phyloP scores from a whole-genome alignment of 805 yeast species.

The Candida argentea region DNA sequence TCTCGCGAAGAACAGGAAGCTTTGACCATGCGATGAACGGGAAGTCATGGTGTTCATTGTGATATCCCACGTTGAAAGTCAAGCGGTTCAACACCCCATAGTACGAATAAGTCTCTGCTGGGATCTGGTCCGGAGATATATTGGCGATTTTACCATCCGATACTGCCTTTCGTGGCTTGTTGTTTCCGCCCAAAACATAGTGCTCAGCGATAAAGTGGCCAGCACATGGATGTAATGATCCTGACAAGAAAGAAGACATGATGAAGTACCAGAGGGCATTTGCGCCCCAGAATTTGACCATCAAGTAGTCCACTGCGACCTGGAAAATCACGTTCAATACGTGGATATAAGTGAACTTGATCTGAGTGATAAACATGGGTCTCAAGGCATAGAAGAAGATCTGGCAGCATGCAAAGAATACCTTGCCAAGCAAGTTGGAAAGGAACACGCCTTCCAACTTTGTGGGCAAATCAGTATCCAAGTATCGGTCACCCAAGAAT shows the following conservation, averaged over 20 bases:
- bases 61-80: constrained; percentile 92
- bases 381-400: constrained; percentile 81
- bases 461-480: constrained; percentile 87
- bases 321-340: constrained; percentile 58
- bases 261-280: constrained; percentile 57
- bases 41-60: constrained; percentile 92
- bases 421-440: constrained; percentile 74
- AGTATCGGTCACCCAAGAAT: constrained; percentile 72
- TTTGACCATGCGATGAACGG: constrained; percentile 90
- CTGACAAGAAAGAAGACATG: constrained; percentile 76
- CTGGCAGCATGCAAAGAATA: constrained; percentile 85
- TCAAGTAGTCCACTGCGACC: constrained; percentile 42
- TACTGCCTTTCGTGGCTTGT: constrained; percentile 28
- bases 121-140: constrained; percentile 26
- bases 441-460: constrained; percentile 61
- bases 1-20: constrained; percentile 48
- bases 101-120: constrained; percentile 79
- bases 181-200: constrained; percentile 53
- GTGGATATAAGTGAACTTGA: constrained; percentile 69
- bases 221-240: constrained; percentile 87
- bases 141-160: constrained; percentile 11
- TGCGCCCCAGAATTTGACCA: constrained; percentile 55
- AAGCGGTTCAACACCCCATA: constrained; percentile 70
- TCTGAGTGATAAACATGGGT: constrained; percentile 75
- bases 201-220: constrained; percentile 97